phyloP scores from a whole-genome alignment of 257 asterid species.

The Asclepias syriaca region DNA sequence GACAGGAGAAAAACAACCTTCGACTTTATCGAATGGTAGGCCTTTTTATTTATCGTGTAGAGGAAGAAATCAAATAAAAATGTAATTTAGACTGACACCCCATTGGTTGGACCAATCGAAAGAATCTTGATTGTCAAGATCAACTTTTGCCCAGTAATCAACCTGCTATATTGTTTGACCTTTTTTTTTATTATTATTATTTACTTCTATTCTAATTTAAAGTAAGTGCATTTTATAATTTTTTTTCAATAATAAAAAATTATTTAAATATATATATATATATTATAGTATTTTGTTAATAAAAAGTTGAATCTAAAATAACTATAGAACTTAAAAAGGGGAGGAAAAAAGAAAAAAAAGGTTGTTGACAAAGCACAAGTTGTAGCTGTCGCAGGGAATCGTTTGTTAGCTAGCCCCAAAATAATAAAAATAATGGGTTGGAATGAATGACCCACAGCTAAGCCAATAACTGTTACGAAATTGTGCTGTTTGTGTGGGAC shows the following conservation, averaged over 20 bases:
- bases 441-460: not conserved
- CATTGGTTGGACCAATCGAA: not conserved
- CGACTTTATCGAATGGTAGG: not conserved
- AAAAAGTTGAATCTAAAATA: too few relatives aligned
- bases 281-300: too few relatives aligned
- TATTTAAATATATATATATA: too few relatives aligned
- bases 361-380: conserved; percentile 11
- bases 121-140: too few relatives aligned
- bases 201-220: too few relatives aligned
- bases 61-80: not conserved
- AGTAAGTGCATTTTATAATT: too few relatives aligned
- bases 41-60: not conserved
- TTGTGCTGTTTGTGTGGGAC: not conserved
- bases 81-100: not conserved
- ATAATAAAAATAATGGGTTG: not conserved
- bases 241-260: too few relatives aligned
- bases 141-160: too few relatives aligned
- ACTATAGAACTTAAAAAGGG: too few relatives aligned
- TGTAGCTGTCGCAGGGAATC: not conserved
- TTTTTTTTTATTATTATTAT: too few relatives aligned
- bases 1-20: conserved; percentile 1
- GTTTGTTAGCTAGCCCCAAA: not conserved
- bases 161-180: too few relatives aligned
- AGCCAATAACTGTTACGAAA: not conserved
- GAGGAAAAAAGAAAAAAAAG: not conserved